Evolutionary conservation across 2,329 filamentous ascomycete species (phyloP), one percentile per base, ranked within the genome.

Genomic region (Sphaerulina populicola): DNA sequence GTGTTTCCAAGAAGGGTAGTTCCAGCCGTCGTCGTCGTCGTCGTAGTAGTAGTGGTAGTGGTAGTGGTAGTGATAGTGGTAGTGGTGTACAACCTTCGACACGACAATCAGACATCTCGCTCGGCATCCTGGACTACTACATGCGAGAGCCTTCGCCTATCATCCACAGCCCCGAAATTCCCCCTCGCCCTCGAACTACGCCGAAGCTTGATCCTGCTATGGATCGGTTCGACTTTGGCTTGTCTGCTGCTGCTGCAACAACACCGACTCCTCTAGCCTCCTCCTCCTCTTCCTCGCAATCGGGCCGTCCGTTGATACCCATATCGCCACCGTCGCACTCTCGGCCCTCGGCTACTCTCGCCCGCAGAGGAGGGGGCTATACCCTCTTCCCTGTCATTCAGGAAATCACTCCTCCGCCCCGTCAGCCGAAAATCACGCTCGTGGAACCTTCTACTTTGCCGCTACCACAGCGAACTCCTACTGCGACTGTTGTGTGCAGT

Each of bases 41-140:
- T n/a, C n/a, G 44, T 15, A 18, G 18, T 18, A 18, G 18, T 18
- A 18, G 18, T 18, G 4, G 18, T 18, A 18, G 18, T 18, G n/a
- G n/a, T n/a, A n/a, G n/a, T n/a, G n/a, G 44, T 15, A 18, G 18
- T 18, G 4, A 3, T 18, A 18, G 18, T 18, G 4, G 18, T 18
- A 18, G 18, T 18, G n/a, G n/a, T n/a, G n/a, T n/a, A n/a, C n/a
- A n/a, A n/a, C 33, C 52, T 10, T 62, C 62, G 31, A 49, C 57
- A 6, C 47, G 55, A 30, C 60, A 60, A 35, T 65, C 63, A 2
- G 62, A 64, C 44, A 58, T 63, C 33, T 65, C 63, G 2, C 57
- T 63, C 12, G 63, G 63, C 6, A 60, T 66, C n/a, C 23, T 65
- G 14, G 64, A 66, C 44, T 65, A 62, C 44, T 65, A 65, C 44